Evolutionary conservation across 73 alveolate species (phyloP).

Genomic region (Durusdinium trenchii): DNA sequence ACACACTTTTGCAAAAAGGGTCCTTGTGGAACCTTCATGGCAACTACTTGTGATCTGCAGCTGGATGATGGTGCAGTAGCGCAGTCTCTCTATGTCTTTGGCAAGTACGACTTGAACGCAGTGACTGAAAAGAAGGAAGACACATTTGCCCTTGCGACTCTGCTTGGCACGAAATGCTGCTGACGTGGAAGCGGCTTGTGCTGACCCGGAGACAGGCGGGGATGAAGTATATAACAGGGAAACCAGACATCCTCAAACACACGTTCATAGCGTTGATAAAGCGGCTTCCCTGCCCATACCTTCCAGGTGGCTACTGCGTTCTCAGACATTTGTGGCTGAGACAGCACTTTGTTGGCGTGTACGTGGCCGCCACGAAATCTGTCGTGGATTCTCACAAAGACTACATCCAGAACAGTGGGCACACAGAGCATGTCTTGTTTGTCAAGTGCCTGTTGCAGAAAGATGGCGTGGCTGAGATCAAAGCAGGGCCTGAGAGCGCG

Average conservation of each 20-base stretch:
- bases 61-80: slow-evolving; percentile 13
- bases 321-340: slow-evolving; percentile 4
- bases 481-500: background rate
- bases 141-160: slow-evolving; percentile 16
- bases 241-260: background rate
- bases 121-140: background rate
- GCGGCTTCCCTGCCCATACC: background rate
- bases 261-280: background rate
- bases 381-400: background rate
- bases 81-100: background rate
- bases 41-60: background rate
- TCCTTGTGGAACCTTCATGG: slow-evolving; percentile 3
- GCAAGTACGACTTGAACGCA: background rate
- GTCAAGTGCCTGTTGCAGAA: slow-evolving; percentile 19
- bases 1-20: background rate
- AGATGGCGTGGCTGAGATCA: slow-evolving; percentile 10
- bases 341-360: background rate
- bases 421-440: slow-evolving; percentile 16
- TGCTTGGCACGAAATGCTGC: background rate
- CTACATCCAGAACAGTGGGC: slow-evolving; percentile 10
- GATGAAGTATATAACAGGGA: background rate
- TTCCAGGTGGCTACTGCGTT: slow-evolving; percentile 48
- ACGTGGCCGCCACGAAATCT: background rate
- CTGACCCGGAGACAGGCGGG: slow-evolving; percentile 40
- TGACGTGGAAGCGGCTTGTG: slow-evolving; percentile 38